Conservation (phyloP, 108 stramenopile genomes). For the Seminavis robusta region DNA sequence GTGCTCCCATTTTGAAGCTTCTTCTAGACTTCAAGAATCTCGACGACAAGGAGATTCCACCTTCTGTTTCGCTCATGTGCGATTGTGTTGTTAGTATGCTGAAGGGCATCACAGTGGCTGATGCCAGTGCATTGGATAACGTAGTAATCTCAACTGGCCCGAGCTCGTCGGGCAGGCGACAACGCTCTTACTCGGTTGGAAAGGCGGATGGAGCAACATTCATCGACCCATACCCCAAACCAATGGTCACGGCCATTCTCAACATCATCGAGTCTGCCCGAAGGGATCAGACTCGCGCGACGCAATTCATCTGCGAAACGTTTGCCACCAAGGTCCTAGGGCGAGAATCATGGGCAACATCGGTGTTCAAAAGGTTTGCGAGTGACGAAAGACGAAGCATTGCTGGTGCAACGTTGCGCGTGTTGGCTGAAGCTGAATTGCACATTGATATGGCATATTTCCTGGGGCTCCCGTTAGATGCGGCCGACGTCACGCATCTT, state of each 20-base stretch:
- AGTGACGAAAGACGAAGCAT: conserved; percentile 7
- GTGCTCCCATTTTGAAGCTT: conserved; percentile 42
- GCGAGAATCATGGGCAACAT: conserved; percentile 64
- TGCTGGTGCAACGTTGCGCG: conserved; percentile 31
- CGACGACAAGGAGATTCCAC: neutral
- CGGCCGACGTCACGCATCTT: conserved; percentile 46
- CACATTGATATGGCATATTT: conserved; percentile 42
- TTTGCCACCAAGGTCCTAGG: conserved; percentile 32
- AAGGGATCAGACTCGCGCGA: too few species aligned
- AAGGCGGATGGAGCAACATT: conserved; percentile 32
- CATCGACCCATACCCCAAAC: conserved; percentile 64
- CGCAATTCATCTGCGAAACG: too few species aligned
- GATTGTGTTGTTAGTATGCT: conserved; percentile 57
- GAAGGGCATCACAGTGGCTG: conserved; percentile 53
- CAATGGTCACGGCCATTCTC: conserved; percentile 53
- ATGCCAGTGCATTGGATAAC: conserved; percentile 8
- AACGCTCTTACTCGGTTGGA: conserved; percentile 77
- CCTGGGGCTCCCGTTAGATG: conserved; percentile 53
- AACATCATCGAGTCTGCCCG: too few species aligned
- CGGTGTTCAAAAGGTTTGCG: conserved; percentile 36
- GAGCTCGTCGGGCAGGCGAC: conserved; percentile 50
- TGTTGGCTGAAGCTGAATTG: conserved; percentile 21
- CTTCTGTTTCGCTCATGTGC: conserved; percentile 9
- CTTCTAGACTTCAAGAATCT: neutral
- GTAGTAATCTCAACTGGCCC: conserved; percentile 76